Evolutionary conservation across 2,329 filamentous ascomycete genomes (phyloP), one percentile per base, ranked within the genome.

Genomic region (Periconia digitata): DNA sequence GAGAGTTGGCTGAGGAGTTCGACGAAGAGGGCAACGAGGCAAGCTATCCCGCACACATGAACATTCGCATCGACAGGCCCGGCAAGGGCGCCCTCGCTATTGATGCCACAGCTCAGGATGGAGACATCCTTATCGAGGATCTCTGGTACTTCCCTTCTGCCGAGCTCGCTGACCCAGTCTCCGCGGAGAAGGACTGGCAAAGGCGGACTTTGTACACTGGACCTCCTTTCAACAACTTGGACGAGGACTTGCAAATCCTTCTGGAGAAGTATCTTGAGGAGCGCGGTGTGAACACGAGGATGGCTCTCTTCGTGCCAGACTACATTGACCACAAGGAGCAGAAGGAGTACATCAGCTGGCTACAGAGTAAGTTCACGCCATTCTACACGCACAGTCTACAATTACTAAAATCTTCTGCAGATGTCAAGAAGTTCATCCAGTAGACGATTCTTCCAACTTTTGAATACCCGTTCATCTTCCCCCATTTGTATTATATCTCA

Each of bases 251-350:
- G 38, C 92, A 97, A 79, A 81, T 90, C 45, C 81, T 96, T 62
- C 81, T 97, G 71, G 92, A 97, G 81, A 85, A 87, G 62, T 99
- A 92, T 78, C 83, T 99, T 55, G 91, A 96, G 74, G 94, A 96
- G 82, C 85, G 94, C 62, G 94, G 92, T 56, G 84, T 99, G 74
- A 90, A 92, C 66, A 85, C 87, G 62, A 83, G 86, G 50, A 82
- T 99, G 63, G 92, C 92, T 45, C 77, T 92, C 59, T 96, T 97
- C 74, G 86, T 95, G 38, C 90, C 92, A 32, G 92, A 97, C 72
- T 99, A 96, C 77, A 92, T 97, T 67, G 91, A 97, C 71, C 84
- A 89, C 76, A 99, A 99, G 86, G 94, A 99, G 84, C 92, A 97
- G 84, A 88, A 85, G 76, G 94, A 99, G 81, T 99, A 99, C 74